Conservation (phyloP, 148 eudicot genomes). For the Selenicereus undatus region DNA sequence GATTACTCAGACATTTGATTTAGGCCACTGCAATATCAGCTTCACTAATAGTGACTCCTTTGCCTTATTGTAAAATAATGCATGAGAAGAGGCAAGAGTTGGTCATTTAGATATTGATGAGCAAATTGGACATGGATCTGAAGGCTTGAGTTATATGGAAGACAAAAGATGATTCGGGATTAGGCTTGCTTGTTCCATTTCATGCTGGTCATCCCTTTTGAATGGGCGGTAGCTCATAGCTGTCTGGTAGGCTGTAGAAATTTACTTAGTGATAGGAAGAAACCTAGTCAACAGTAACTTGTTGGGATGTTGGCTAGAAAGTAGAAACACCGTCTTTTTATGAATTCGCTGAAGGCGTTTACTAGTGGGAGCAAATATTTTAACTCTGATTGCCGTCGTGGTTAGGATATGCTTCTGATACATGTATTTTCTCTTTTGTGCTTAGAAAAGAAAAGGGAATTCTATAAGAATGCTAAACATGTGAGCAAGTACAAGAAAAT, state of each 20-base stretch:
- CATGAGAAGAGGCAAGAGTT: too few species aligned
- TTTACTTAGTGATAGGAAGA: not conserved
- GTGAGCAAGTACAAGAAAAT: constrained; percentile 66
- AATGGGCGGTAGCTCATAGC: not conserved
- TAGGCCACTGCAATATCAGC: too few species aligned
- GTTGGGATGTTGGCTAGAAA: not conserved
- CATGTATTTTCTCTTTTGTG: not conserved
- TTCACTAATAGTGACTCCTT: too few species aligned
- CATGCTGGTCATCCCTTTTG: not conserved
- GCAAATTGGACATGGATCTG: too few species aligned
- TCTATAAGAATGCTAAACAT: constrained; percentile 82
- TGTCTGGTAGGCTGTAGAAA: not conserved
- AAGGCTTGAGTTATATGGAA: too few species aligned
- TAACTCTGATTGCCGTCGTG: not conserved
- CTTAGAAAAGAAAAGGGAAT: constrained; percentile 80
- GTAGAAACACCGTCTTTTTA: not conserved
- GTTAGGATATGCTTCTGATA: not conserved
- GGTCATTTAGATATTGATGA: too few species aligned
- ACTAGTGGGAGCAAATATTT: not conserved
- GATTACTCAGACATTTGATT: too few species aligned
- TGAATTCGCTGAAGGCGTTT: not conserved
- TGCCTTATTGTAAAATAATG: too few species aligned
- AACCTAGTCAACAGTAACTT: not conserved
- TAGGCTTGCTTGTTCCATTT: not conserved
- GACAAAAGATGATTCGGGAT: too few species aligned